Percentiles rank a stretch among this genome's conserved stretches.
These are phyloP conservation scores for Tephrocybe sp. DNA, from an alignment of 768 basidiomycete species.

Conservation along the genomic window DNA sequence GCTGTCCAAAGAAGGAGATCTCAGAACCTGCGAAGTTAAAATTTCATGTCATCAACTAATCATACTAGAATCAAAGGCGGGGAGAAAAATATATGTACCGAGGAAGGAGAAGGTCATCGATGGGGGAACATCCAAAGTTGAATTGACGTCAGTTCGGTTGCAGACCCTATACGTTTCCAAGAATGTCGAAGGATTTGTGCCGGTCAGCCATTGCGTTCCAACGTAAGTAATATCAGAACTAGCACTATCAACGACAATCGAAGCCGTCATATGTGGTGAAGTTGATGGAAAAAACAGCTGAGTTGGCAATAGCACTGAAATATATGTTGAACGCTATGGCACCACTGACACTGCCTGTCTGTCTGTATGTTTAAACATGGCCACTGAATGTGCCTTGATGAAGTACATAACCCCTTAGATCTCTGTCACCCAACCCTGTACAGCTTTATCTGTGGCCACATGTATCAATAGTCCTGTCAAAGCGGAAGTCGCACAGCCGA, in stretches of 20 bases:
- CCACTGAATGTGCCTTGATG: neutral
- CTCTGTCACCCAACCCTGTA: no score
- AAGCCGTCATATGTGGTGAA: conserved; percentile 1
- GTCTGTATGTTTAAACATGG: no score
- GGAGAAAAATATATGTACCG: neutral
- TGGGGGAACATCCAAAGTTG: neutral
- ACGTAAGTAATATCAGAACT: neutral
- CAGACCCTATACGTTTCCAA: neutral
- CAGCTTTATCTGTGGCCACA: no score
- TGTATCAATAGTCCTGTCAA: no score
- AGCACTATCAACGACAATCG: conserved; percentile 8
- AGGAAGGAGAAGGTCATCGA: neutral
- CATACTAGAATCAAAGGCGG: neutral
- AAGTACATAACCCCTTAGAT: neutral
- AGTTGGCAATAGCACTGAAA: no score
- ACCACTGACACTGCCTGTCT: neutral
- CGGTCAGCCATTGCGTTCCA: conserved; percentile 9
- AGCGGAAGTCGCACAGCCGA: no score
- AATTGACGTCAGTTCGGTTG: neutral
- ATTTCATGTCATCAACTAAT: neutral
- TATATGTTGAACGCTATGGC: no score
- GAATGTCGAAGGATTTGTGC: neutral
- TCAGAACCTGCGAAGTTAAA: neutral
- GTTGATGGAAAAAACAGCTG: no score
- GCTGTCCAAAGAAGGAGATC: conserved; percentile 3